A percentile compares a stretch with the other conserved stretches of the same genome.
Evolutionary conservation across 345 rosid species (phyloP).

Genomic region (Acer saccharum): DNA sequence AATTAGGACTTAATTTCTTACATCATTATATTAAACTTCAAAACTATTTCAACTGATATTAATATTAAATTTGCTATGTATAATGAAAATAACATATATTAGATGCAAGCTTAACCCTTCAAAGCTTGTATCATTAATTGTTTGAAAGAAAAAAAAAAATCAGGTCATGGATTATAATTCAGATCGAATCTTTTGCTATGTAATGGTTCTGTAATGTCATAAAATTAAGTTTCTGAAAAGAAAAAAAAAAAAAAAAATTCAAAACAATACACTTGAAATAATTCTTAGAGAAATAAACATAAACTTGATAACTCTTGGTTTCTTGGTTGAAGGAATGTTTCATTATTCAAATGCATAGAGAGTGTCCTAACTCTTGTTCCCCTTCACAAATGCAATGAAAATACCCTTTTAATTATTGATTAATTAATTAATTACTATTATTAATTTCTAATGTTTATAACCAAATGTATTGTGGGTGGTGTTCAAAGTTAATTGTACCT

Average conservation of each 20-base stretch:
- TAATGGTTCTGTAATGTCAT: too few species aligned
- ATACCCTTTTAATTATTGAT: neutral
- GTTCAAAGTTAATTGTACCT: neutral
- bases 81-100: too few species aligned
- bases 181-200: too few species aligned
- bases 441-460: neutral
- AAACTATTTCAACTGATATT: too few species aligned
- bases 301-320: neutral
- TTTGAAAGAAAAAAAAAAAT: too few species aligned
- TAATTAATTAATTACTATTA: neutral
- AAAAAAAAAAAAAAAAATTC: too few species aligned
- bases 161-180: neutral
- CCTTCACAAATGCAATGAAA: slow-evolving; percentile 2
- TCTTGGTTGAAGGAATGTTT: slow-evolving; percentile 2
- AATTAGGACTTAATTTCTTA: too few species aligned
- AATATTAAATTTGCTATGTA: too few species aligned
- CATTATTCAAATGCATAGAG: neutral
- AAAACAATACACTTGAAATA: neutral
- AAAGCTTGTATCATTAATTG: neutral
- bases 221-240: too few species aligned
- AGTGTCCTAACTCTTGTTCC: slow-evolving; percentile 6
- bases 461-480: neutral
- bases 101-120: too few species aligned
- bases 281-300: neutral
- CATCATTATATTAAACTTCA: too few species aligned